Evolutionary conservation across 1,284 basidiomycete species (phyloP).

Genomic region (Sporisorium reilianum): DNA sequence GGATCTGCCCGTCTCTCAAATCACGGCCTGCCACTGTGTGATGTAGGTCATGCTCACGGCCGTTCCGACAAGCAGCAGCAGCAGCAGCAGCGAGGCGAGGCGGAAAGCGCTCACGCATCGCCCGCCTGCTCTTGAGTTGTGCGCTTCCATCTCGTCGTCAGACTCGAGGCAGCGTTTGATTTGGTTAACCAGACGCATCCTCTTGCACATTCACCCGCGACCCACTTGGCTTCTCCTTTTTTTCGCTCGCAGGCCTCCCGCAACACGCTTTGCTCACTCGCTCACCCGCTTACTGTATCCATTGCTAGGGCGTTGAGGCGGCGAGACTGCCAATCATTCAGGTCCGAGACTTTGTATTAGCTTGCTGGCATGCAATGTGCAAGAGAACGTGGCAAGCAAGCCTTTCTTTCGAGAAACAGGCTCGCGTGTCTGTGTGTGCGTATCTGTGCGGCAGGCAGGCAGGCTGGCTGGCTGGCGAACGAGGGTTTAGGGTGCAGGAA

Average conservation of each 20-base stretch:
- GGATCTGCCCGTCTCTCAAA: background rate
- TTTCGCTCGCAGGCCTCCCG: background rate
- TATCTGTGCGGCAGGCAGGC: background rate
- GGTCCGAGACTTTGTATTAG: conserved; percentile 31
- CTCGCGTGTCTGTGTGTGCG: background rate
- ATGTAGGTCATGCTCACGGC: conserved; percentile 4
- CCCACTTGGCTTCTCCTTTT: conserved; percentile 3
- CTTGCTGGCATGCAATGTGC: conserved; percentile 8
- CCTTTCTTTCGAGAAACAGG: background rate
- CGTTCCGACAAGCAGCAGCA: conserved; percentile 3
- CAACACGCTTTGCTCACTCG: background rate
- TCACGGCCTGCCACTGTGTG: too few relatives aligned
- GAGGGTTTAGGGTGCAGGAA: conserved; percentile 27
- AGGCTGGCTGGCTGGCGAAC: background rate
- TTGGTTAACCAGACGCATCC: conserved; percentile 6
- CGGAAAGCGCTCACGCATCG: background rate
- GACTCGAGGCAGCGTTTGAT: background rate
- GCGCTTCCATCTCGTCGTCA: background rate
- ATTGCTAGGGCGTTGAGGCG: too few relatives aligned
- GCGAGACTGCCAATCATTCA: conserved; percentile 9
- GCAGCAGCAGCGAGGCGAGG: background rate
- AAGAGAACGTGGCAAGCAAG: conserved; percentile 8
- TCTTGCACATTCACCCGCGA: background rate
- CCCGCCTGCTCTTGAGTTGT: conserved; percentile 9
- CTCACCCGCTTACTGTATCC: too few relatives aligned